Evolutionary conservation across 2,329 filamentous ascomycete species (phyloP), one percentile per base, ranked within the genome.

Genomic region (Cryphonectria naterciae): DNA sequence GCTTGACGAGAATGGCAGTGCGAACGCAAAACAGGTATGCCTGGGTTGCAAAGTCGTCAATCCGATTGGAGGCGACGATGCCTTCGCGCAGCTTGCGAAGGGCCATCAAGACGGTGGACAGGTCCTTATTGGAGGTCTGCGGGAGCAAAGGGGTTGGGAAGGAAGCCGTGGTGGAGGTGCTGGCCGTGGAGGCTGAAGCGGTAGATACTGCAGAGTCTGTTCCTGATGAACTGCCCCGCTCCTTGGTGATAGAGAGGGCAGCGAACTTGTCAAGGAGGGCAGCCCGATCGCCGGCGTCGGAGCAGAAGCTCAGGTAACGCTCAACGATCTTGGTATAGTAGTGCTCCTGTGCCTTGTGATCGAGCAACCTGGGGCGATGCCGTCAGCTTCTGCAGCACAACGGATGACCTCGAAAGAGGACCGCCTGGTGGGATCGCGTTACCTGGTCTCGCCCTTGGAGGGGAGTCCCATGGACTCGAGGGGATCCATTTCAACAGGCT

Each of bases 61-160:
- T 84, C 28, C 95, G 89, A 68, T 90, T 89, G 11, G 92, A 91
- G 17, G 93, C 93, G 2, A 97, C 89, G 64, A 98, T 91, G 35
- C 92, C 95, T 83, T 99, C 96, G 70, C 96, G 90, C 43, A 99
- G 88, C 80, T 98, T 98, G 73, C 96, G 91, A 78, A 98, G 91
- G 3, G 95, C 93, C 76, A 93, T 88, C 68, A 98, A 86, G 67
- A 98, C 89, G 28, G 88, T 89, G 2, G 91, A 87, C 41, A 98
- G 86, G 74, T 92, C 90, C 74, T 89, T 87, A 17, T 87, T 86
- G 70, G 87, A 84, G 75, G 75, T 80, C 58, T 68, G 39, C 43
- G 68, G 56, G 17, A 67, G 63, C 1, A 72, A 19, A 37, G 70
- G 68, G 39, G 70, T 39, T 58, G 66, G 72, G 46, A 73, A 69